Conservation (phyloP, 768 basidiomycete species). For the Rhodotorula toruloides region DNA sequence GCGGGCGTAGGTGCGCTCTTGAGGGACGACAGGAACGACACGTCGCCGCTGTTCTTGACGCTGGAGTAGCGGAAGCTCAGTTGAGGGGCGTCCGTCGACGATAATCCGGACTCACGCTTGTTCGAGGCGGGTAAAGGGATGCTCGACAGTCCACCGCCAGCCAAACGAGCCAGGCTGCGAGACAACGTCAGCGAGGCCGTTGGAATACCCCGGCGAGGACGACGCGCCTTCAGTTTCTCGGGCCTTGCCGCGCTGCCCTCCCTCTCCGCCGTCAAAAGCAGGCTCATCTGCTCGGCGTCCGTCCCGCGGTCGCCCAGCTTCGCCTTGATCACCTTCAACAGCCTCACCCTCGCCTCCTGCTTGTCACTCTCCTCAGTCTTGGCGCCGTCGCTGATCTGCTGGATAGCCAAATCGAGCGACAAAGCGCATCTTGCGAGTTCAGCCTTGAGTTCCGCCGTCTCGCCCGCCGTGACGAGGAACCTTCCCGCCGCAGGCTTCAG, state of each 20-base stretch:
- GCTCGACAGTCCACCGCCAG: constrained; percentile 19
- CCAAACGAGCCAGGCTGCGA: constrained; percentile 7
- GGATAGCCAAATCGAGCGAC: background rate
- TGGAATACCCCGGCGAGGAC: too few species aligned
- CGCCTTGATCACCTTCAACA: constrained; percentile 17
- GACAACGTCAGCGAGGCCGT: background rate
- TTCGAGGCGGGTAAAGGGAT: constrained; percentile 2
- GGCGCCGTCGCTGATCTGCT: background rate
- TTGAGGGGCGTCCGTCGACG: background rate
- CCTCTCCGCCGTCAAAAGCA: constrained; percentile 10
- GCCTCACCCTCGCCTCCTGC: constrained; percentile 11
- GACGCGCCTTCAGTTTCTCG: constrained; percentile 14
- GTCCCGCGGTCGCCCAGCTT: background rate
- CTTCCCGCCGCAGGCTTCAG: constrained; percentile 15
- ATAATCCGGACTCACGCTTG: background rate
- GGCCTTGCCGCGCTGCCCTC: background rate
- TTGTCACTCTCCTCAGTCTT: background rate
- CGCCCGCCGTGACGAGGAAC: constrained; percentile 10
- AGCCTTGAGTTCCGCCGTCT: background rate
- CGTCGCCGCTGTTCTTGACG: background rate
- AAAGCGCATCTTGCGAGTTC: background rate
- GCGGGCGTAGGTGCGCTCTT: background rate
- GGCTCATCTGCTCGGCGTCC: constrained; percentile 4
- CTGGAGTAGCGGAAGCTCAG: background rate
- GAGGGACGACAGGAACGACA: constrained; percentile 6